These are phyloP conservation scores for Boletus sp. DNA, from an alignment of 768 basidiomycete genomes.

Conservation along the genomic window DNA sequence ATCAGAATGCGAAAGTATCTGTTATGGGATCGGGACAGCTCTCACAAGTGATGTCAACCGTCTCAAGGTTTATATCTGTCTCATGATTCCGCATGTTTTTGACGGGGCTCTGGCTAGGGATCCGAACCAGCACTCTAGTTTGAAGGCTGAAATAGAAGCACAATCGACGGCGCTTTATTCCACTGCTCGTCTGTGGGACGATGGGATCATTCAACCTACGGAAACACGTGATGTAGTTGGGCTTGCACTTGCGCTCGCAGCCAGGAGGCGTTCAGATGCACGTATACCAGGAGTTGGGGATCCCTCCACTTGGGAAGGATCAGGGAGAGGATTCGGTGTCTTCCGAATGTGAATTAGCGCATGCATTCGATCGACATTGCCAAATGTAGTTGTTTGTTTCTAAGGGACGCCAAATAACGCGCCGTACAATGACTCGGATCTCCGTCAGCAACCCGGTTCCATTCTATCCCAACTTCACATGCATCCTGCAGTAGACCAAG, in stretches of 20 bases:
- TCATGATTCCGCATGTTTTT: not conserved
- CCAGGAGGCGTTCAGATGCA: conserved; percentile 37
- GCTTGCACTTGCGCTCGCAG: conserved; percentile 80
- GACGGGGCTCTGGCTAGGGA: conserved; percentile 47
- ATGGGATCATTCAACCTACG: conserved; percentile 84
- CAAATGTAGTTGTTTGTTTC: conserved; percentile 28
- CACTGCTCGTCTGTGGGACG: conserved; percentile 92
- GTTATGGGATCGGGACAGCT: conserved; percentile 96
- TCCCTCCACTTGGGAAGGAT: conserved; percentile 63
- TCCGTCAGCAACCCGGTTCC: not conserved
- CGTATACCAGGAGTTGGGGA: conserved; percentile 1
- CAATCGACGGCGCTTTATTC: conserved; percentile 89
- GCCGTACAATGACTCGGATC: not conserved
- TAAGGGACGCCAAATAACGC: conserved; percentile 23
- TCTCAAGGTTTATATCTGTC: conserved; percentile 62
- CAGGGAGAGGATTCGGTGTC: conserved; percentile 75
- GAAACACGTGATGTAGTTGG: conserved; percentile 90
- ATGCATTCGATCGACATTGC: conserved; percentile 20
- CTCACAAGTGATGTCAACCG: conserved; percentile 88
- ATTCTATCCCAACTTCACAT: not conserved
- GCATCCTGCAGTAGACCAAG: not conserved
- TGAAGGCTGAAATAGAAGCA: conserved; percentile 81
- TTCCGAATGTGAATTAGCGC: conserved; percentile 72
- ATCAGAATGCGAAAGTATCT: conserved; percentile 84
- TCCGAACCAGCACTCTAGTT: conserved; percentile 68